These are phyloP conservation scores for Linnemannia schmuckeri DNA, from an alignment of 192 early-diverging fungal species.

Conservation along the genomic window DNA sequence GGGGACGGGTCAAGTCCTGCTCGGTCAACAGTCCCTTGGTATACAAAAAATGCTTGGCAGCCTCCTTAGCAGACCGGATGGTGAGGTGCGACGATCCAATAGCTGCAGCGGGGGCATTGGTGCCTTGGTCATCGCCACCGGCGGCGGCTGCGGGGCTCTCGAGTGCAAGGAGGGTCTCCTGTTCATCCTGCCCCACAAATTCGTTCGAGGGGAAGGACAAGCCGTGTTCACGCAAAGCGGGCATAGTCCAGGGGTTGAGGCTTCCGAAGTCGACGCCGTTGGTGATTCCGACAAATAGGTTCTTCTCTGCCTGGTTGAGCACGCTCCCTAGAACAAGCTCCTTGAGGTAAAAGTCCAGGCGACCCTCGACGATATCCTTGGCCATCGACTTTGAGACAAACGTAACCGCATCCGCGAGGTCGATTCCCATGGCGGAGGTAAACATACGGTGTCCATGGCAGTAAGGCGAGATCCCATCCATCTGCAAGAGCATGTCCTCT, in stretches of 20 bases:
- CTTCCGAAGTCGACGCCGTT: constrained; percentile 67
- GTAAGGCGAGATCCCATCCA: constrained; percentile 53
- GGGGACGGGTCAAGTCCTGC: constrained; percentile 54
- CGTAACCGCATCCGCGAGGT: constrained; percentile 63
- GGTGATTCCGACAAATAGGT: constrained; percentile 65
- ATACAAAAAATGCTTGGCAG: constrained; percentile 62
- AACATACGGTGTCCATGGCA: constrained; percentile 64
- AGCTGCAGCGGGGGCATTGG: not conserved
- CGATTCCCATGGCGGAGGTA: constrained; percentile 64
- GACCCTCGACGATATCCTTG: constrained; percentile 66
- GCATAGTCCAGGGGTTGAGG: constrained; percentile 63
- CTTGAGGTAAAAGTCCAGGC: constrained; percentile 67
- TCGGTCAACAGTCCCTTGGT: constrained; percentile 46
- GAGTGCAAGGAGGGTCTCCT: constrained; percentile 1
- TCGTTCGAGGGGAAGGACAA: constrained; percentile 58
- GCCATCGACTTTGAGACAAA: constrained; percentile 70
- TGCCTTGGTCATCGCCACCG: not conserved
- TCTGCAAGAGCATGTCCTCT: constrained; percentile 41
- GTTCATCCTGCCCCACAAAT: constrained; percentile 7
- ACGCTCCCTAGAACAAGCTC: constrained; percentile 67
- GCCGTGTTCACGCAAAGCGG: constrained; percentile 36
- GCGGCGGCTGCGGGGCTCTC: not conserved
- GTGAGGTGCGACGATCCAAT: constrained; percentile 18
- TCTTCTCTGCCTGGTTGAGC: constrained; percentile 57
- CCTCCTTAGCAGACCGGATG: constrained; percentile 56